Evolutionary conservation across 495 filamentous ascomycete genomes (phyloP).

Genomic region (Aspergillus kassunensis): DNA sequence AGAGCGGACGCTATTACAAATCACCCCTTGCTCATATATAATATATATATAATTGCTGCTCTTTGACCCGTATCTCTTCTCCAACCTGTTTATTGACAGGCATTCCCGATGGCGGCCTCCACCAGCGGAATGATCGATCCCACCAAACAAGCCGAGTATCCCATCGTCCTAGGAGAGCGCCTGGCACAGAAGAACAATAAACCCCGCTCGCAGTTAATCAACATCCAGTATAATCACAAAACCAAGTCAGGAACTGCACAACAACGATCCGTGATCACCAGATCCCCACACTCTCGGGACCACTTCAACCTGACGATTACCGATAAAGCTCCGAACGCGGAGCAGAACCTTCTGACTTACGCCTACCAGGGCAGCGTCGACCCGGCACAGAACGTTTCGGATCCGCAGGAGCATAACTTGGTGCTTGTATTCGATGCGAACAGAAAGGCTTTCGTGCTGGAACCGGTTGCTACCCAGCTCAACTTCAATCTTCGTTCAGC

Average conservation of each 20-base stretch:
- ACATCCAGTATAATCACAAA: conserved; percentile 53
- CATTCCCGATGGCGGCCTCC: conserved; percentile 32
- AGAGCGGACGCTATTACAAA: conserved; percentile 12
- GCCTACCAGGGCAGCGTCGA: conserved; percentile 50
- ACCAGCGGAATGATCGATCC: conserved; percentile 42
- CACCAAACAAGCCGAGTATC: conserved; percentile 48
- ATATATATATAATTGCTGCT: conserved; percentile 3
- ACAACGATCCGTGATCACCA: conserved; percentile 39
- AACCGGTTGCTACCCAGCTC: conserved; percentile 46
- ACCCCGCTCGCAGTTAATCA: conserved; percentile 29
- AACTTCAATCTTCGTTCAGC: conserved; percentile 56
- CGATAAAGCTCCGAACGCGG: conserved; percentile 43
- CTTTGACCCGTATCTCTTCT: neutral
- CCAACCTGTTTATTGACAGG: neutral
- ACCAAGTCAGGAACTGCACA: conserved; percentile 42
- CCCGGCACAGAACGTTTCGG: conserved; percentile 24
- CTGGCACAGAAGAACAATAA: conserved; percentile 26
- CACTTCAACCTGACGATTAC: conserved; percentile 48
- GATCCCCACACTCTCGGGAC: conserved; percentile 33
- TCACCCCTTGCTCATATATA: neutral
- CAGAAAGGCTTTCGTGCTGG: conserved; percentile 48
- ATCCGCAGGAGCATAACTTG: conserved; percentile 34
- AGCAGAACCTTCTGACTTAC: conserved; percentile 40
- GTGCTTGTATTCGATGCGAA: conserved; percentile 51
- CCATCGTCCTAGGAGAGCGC: conserved; percentile 41